Evolutionary conservation across 2,329 filamentous ascomycete genomes (phyloP), one percentile per base, ranked within the genome.

Genomic region (Alternaria angustiovoidea): DNA sequence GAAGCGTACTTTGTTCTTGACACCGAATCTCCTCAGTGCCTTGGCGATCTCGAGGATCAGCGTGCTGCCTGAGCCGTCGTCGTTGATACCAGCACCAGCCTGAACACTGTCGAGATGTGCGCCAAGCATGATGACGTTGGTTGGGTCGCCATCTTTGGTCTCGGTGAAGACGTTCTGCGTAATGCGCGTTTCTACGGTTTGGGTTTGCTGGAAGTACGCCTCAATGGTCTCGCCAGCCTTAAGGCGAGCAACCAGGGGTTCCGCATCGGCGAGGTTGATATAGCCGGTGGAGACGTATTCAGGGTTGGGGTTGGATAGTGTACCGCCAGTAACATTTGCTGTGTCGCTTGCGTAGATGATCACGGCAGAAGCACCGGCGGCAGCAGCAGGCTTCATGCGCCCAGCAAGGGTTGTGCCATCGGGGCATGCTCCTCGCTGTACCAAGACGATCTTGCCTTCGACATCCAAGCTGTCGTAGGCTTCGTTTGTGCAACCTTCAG

Each of bases 101-200:
- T 74, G 70, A 2, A 80, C 78, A 41, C 69, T 75, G 64, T 80
- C 77, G 43, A 75, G 66, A 66, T 81, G 78, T 1, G 76, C 78
- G 18, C 76, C 78, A 9, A 79, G 69, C 70, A 77, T 75, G 61
- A 80, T 72, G 43, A 78, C 71, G 51, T 78, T 78, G 52, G 70
- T 67, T 30, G 72, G 71, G 54, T 80, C 75, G 9, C 78, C 78
- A 12, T 70, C 71, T n/a, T 69, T 75, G 11, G 78, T 79, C 57
- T 79, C 74, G 8, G 78, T 78, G 61, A 81, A 74, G 47, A 81
- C 71, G 47, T 81, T 80, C 34, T 78, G 78, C 63, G 85, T 87
- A 5, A 82, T 83, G 16, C 81, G 78, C 60, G 83, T 83, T 63
- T 86, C 81, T 28, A 83, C 71, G 48, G 78, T 69, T 63, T 82